These are phyloP conservation scores for Hypoxylon lenormandii DNA, from an alignment of 495 filamentous ascomycete species.

Conservation along the genomic window DNA sequence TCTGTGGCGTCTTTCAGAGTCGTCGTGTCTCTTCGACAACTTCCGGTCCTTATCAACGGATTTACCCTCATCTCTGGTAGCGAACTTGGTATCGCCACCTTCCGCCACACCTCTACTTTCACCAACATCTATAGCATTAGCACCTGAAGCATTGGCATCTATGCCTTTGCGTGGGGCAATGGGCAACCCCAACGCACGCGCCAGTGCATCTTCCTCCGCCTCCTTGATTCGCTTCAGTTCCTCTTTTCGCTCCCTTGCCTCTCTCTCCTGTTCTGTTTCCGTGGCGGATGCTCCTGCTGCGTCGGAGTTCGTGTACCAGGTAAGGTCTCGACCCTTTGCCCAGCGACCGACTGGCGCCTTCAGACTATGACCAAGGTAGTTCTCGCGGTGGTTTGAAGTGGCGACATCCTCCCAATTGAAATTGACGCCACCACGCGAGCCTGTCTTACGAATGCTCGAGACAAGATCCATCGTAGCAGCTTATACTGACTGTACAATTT, in stretches of 20 bases:
- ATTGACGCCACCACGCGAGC: conserved; percentile 90
- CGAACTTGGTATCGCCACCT: conserved; percentile 1
- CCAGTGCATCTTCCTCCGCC: conserved; percentile 90
- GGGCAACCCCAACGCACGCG: conserved; percentile 81
- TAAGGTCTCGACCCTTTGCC: conserved; percentile 87
- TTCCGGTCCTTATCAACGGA: conserved; percentile 40
- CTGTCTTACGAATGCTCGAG: conserved; percentile 89
- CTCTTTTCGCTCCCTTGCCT: conserved; percentile 75
- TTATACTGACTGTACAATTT: neutral
- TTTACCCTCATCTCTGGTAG: conserved; percentile 25
- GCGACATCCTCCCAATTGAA: conserved; percentile 98
- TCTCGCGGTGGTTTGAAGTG: conserved; percentile 86
- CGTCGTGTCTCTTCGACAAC: conserved; percentile 43
- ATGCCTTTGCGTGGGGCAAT: conserved; percentile 64
- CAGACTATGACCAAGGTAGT: conserved; percentile 94
- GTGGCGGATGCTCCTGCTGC: conserved; percentile 56
- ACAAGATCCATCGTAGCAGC: conserved; percentile 83
- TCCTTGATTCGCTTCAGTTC: conserved; percentile 87
- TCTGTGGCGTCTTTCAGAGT: conserved; percentile 53
- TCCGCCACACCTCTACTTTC: conserved; percentile 27
- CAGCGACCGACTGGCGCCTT: conserved; percentile 97
- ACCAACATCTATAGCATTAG: conserved; percentile 61
- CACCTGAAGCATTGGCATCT: conserved; percentile 63
- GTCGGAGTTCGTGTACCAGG: conserved; percentile 86
- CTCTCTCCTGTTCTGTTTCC: conserved; percentile 71